phyloP scores from a whole-genome alignment of 805 yeast genomes.

The Cyberlindnera nakhonratchasimensis region DNA sequence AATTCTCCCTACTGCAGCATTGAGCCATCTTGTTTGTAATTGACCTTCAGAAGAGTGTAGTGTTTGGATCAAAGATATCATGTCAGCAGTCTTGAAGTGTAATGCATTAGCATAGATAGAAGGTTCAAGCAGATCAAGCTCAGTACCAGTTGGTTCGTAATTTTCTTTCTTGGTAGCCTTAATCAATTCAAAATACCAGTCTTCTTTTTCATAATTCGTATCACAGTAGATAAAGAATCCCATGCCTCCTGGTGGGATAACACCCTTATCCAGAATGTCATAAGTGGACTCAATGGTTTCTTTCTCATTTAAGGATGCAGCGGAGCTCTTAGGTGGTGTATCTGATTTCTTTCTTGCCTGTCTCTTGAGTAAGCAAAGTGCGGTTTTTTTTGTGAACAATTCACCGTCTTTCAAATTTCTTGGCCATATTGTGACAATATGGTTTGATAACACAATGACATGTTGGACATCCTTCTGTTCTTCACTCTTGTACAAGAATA shows the following conservation, averaged over 20 bases:
- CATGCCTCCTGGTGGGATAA: constrained; percentile 30
- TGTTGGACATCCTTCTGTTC: constrained; percentile 62
- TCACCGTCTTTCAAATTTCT: constrained; percentile 68
- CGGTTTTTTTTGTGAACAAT: constrained; percentile 73
- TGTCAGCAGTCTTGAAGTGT: constrained; percentile 66
- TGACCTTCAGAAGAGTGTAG: constrained; percentile 83
- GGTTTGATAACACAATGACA: constrained; percentile 71
- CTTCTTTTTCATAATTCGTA: constrained; percentile 80
- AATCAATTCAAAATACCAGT: constrained; percentile 86
- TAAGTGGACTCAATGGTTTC: constrained; percentile 18
- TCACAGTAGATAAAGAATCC: constrained; percentile 69
- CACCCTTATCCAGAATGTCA: constrained; percentile 24
- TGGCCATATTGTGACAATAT: constrained; percentile 84
- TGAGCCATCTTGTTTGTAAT: constrained; percentile 82
- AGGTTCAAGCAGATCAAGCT: constrained; percentile 48
- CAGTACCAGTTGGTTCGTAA: constrained; percentile 18
- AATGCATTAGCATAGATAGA: constrained; percentile 64
- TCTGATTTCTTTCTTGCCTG: constrained; percentile 31
- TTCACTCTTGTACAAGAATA: constrained; percentile 79
- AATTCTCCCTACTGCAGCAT: constrained; percentile 80
- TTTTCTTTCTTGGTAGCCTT: constrained; percentile 58
- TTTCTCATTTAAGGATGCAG: constrained; percentile 21
- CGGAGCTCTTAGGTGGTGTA: constrained; percentile 33
- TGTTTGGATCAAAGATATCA: constrained; percentile 69
- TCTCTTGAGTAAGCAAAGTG: constrained; percentile 66